These are phyloP conservation scores for Xylaria sp. DNA, from an alignment of 2,329 filamentous ascomycete species.

Conservation along the genomic window DNA sequence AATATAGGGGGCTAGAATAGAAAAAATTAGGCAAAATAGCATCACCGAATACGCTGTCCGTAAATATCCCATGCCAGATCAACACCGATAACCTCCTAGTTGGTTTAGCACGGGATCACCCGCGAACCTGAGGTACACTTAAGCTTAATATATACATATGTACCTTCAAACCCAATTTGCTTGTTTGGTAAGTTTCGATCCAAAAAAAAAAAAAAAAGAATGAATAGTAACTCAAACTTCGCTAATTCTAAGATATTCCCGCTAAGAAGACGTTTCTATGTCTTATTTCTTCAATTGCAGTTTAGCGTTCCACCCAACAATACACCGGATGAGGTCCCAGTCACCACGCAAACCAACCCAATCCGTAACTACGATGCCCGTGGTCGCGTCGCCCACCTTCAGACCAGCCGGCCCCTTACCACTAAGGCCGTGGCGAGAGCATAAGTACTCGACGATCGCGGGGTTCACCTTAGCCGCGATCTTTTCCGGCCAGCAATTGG, in stretches of 20 bases:
- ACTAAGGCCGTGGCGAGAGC: slow-evolving; percentile 59
- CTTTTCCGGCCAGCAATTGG: slow-evolving; percentile 89
- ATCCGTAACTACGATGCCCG: slow-evolving; percentile 89
- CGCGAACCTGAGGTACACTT: too few species aligned
- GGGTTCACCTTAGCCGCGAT: slow-evolving; percentile 90
- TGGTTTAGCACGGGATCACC: too few species aligned
- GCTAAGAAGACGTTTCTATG: background rate
- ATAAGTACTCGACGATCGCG: slow-evolving; percentile 68
- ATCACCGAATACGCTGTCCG: too few species aligned
- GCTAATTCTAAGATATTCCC: background rate
- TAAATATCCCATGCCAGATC: too few species aligned
- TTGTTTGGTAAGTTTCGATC: too few species aligned
- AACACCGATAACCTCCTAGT: too few species aligned
- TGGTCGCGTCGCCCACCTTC: slow-evolving; percentile 72
- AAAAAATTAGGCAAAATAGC: too few species aligned
- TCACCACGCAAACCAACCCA: slow-evolving; percentile 88
- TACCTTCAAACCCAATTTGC: too few species aligned
- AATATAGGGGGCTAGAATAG: too few species aligned
- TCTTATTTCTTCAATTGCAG: slow-evolving; percentile 54
- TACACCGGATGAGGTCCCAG: slow-evolving; percentile 87
- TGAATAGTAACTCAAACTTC: background rate
- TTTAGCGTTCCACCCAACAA: slow-evolving; percentile 88
- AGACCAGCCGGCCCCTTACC: slow-evolving; percentile 56
- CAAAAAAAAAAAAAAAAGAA: too few species aligned
- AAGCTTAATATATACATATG: background rate